phyloP scores from a whole-genome alignment of 306 rosid species.

The Ceratonia siliqua region DNA sequence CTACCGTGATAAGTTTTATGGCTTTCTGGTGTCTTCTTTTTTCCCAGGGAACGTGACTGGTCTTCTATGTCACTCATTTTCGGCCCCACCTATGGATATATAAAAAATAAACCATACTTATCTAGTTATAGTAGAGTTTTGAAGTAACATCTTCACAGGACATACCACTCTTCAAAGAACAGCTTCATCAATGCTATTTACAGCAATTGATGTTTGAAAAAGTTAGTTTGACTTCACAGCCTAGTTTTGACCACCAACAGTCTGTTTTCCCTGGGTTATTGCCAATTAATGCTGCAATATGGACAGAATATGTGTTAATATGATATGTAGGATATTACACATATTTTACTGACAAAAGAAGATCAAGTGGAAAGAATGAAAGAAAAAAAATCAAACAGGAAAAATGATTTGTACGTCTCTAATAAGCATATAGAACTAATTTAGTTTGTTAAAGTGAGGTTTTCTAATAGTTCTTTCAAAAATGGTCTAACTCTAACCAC shows the following conservation, averaged over 20 bases:
- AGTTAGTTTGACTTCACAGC: not conserved
- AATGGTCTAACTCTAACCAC: not conserved
- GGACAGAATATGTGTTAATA: not conserved
- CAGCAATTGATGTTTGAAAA: not conserved
- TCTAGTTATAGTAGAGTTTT: slow-evolving; percentile 15
- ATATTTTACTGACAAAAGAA: not conserved
- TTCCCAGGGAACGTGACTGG: slow-evolving; percentile 33
- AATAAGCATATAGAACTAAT: not conserved
- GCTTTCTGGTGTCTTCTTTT: slow-evolving; percentile 47
- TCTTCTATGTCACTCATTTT: slow-evolving; percentile 43
- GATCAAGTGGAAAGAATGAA: not conserved
- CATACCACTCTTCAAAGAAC: slow-evolving; percentile 7
- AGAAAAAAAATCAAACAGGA: slow-evolving; percentile 7
- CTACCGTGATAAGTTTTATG: slow-evolving; percentile 40
- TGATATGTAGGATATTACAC: not conserved
- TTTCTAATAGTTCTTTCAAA: not conserved
- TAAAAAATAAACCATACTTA: slow-evolving; percentile 25
- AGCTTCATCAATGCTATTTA: not conserved
- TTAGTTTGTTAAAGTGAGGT: not conserved
- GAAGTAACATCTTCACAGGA: slow-evolving; percentile 1
- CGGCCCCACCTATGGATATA: slow-evolving; percentile 35
- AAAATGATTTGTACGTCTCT: not conserved
- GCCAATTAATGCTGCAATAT: slow-evolving; percentile 9
- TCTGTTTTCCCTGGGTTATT: not conserved
- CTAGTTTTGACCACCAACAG: slow-evolving; percentile 13